Evolutionary conservation across 352 stramenopile species (phyloP).

Genomic region (Phytophthora agathidicida): DNA sequence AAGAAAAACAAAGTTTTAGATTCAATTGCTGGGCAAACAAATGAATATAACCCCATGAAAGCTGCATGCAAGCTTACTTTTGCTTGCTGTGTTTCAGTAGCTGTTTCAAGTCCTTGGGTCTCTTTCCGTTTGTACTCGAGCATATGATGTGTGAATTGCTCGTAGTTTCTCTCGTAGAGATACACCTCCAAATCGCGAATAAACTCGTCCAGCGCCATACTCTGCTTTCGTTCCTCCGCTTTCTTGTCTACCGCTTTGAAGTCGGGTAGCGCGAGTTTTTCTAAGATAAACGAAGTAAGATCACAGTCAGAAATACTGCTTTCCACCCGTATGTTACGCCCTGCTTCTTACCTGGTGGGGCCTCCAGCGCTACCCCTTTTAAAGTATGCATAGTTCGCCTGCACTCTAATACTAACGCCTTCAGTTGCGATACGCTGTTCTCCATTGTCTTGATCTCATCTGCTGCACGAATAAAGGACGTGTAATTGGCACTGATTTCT

Average conservation of each 20-base stretch:
- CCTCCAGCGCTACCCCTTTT: slow-evolving; percentile 56
- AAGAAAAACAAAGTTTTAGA: neutral
- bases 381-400: slow-evolving; percentile 70
- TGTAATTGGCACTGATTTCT: slow-evolving; percentile 85
- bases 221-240: slow-evolving; percentile 52
- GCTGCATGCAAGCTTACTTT: slow-evolving; percentile 30
- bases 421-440: slow-evolving; percentile 84
- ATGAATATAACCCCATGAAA: neutral
- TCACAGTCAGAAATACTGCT: neutral
- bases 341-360: slow-evolving; percentile 37
- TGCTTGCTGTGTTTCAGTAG: slow-evolving; percentile 47
- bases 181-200: slow-evolving; percentile 74
- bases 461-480: slow-evolving; percentile 75
- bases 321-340: neutral
- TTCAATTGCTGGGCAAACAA: too few relatives aligned
- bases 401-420: slow-evolving; percentile 75
- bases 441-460: slow-evolving; percentile 86
- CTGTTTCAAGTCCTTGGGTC: slow-evolving; percentile 41
- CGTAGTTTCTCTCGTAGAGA: slow-evolving; percentile 71
- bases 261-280: slow-evolving; percentile 36
- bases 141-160: slow-evolving; percentile 56
- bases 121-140: slow-evolving; percentile 59
- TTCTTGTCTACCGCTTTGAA: slow-evolving; percentile 60
- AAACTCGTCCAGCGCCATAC: slow-evolving; percentile 57
- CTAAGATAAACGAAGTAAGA: slow-evolving; percentile 21